These are phyloP conservation scores for Glutinoglossum americanum DNA, from an alignment of 495 filamentous ascomycete genomes.

Conservation along the genomic window DNA sequence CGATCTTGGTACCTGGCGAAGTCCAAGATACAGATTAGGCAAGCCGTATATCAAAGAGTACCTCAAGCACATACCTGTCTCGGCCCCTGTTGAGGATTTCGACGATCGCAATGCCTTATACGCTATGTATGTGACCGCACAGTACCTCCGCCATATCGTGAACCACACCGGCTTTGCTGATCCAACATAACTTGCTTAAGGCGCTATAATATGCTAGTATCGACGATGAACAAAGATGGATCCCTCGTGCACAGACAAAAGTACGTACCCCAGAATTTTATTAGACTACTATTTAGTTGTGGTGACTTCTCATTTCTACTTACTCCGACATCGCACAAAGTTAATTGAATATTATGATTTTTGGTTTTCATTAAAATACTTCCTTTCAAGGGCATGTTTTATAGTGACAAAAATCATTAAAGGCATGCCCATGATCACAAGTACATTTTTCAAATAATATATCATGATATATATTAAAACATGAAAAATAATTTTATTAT, in stretches of 20 bases:
- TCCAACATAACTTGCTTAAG: background rate
- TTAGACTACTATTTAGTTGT: too few relatives aligned
- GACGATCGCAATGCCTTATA: conserved; percentile 6
- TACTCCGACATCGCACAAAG: too few relatives aligned
- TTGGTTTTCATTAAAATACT: too few relatives aligned
- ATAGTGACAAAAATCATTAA: too few relatives aligned
- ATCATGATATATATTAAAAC: too few relatives aligned
- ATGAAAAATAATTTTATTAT: too few relatives aligned
- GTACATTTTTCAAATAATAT: too few relatives aligned
- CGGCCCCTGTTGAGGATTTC: conserved; percentile 4
- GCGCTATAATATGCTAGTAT: background rate
- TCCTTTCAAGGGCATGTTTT: too few relatives aligned
- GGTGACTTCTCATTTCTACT: too few relatives aligned
- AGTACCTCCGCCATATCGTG: background rate
- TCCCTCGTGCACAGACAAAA: background rate
- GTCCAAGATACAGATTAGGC: background rate
- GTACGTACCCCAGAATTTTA: background rate
- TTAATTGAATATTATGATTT: too few relatives aligned
- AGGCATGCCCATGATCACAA: too few relatives aligned
- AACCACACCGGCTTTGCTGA: background rate
- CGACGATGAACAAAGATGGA: background rate
- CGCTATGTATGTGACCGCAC: background rate
- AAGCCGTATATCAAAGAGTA: conserved; percentile 4
- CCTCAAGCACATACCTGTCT: background rate
- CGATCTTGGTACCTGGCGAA: conserved; percentile 4